Evolutionary conservation across 129 eudicot genomes (phyloP).

Genomic region (Escallonia rubra): DNA sequence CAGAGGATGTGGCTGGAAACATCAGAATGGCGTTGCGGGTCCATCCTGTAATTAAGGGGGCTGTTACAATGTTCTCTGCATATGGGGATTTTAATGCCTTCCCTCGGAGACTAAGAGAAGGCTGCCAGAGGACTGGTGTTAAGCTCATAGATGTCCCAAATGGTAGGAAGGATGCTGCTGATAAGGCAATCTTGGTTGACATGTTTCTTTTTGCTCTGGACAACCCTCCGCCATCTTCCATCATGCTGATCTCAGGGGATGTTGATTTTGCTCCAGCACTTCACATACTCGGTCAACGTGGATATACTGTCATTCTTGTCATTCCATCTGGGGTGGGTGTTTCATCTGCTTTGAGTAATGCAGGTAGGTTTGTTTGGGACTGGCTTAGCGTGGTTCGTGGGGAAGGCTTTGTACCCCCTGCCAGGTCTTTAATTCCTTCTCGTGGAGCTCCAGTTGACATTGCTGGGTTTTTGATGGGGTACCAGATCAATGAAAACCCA

Average conservation of each 20-base stretch:
- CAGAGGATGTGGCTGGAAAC: constrained; percentile 90
- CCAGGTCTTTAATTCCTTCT: constrained; percentile 29
- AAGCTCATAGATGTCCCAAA: constrained; percentile 89
- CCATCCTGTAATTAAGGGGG: constrained; percentile 79
- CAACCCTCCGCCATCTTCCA: constrained; percentile 84
- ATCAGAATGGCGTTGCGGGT: constrained; percentile 84
- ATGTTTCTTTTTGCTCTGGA: constrained; percentile 98
- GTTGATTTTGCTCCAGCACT: constrained; percentile 95
- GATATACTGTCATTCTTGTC: constrained; percentile 80
- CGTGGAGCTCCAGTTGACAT: constrained; percentile 33
- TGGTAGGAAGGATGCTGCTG: constrained; percentile 98
- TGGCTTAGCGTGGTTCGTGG: constrained; percentile 96
- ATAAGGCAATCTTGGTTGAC: constrained; percentile 93
- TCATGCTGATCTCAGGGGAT: constrained; percentile 92
- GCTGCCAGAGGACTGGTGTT: constrained; percentile 97
- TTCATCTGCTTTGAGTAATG: constrained; percentile 85
- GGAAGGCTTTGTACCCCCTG: constrained; percentile 77
- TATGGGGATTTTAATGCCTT: constrained; percentile 92
- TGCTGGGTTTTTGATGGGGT: constrained; percentile 36
- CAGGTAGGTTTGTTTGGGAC: constrained; percentile 94
- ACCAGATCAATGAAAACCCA: constrained; percentile 42
- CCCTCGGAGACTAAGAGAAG: constrained; percentile 85
- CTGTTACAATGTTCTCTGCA: constrained; percentile 81
- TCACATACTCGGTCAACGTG: constrained; percentile 95
- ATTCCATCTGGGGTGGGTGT: constrained; percentile 82